Conservation (phyloP, 2,329 filamentous ascomycete genomes). For the Colletotrichum lini region DNA sequence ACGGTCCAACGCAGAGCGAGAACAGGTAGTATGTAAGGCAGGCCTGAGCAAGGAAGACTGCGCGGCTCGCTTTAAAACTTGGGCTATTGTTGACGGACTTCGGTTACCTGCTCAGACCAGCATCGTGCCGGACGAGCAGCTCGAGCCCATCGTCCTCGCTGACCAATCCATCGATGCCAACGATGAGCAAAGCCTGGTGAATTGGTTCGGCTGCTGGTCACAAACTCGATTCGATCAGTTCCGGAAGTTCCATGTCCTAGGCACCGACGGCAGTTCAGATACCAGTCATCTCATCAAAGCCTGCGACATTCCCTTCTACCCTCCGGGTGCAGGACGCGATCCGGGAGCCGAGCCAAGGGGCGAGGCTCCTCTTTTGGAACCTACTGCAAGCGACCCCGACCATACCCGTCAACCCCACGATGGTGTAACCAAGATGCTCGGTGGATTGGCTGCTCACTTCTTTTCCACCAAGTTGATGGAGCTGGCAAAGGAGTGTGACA, state of each 20-base stretch:
- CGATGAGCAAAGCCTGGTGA: constrained; percentile 74
- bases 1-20: background rate
- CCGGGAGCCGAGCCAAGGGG: constrained; percentile 15
- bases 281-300: constrained; percentile 22
- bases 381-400: background rate
- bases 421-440: background rate
- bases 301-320: constrained; percentile 31
- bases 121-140: constrained; percentile 52
- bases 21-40: background rate
- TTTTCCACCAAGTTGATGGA: constrained; percentile 45
- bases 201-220: constrained; percentile 75
- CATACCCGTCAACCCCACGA: background rate
- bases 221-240: constrained; percentile 63
- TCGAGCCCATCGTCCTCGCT: constrained; percentile 61
- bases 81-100: constrained; percentile 38
- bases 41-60: constrained; percentile 34
- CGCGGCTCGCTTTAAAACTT: constrained; percentile 31
- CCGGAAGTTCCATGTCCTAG: constrained; percentile 70
- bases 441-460: constrained; percentile 38
- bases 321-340: constrained; percentile 36
- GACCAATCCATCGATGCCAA: constrained; percentile 65
- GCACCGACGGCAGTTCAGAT: constrained; percentile 54
- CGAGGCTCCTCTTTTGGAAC: background rate
- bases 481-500: constrained; percentile 24
- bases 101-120: constrained; percentile 45